These are phyloP conservation scores for Alternaria postmessia DNA, from an alignment of 2,329 filamentous ascomycete genomes.

Conservation along the genomic window DNA sequence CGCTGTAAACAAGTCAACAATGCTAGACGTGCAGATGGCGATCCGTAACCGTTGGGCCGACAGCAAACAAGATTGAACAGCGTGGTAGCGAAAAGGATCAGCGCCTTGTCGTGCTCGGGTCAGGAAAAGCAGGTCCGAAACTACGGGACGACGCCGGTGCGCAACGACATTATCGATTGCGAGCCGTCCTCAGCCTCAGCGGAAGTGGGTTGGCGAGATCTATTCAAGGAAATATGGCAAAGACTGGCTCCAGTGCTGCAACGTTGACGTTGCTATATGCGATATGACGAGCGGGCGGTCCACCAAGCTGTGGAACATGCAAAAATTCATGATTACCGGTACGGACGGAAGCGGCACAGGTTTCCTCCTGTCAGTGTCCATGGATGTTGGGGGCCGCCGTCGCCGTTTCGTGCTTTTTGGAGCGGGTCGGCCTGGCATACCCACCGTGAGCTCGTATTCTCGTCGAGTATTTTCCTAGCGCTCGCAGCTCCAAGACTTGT, in stretches of 20 bases:
- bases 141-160: conserved; percentile 14
- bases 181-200: conserved; percentile 22
- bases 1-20: conserved; percentile 10
- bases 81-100: conserved; percentile 18
- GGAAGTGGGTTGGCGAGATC: conserved; percentile 12
- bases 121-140: conserved; percentile 18
- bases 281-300: conserved; percentile 23
- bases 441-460: conserved; percentile 30
- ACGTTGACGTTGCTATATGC: conserved; percentile 14
- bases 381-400: conserved; percentile 25
- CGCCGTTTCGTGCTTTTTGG: conserved; percentile 13
- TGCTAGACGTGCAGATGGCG: not conserved
- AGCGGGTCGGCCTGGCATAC: conserved; percentile 23
- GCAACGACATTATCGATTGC: conserved; percentile 30
- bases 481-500: conserved; percentile 2
- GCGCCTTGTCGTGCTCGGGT: conserved; percentile 8
- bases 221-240: conserved; percentile 4
- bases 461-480: conserved; percentile 25
- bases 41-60: conserved; percentile 1
- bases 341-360: conserved; percentile 10
- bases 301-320: conserved; percentile 19
- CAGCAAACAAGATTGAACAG: conserved; percentile 1
- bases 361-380: conserved; percentile 1
- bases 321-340: conserved; percentile 9
- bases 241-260: conserved; percentile 9